These are phyloP conservation scores for Colletotrichum trifolii DNA, from an alignment of 2,329 filamentous ascomycete genomes.

Conservation along the genomic window DNA sequence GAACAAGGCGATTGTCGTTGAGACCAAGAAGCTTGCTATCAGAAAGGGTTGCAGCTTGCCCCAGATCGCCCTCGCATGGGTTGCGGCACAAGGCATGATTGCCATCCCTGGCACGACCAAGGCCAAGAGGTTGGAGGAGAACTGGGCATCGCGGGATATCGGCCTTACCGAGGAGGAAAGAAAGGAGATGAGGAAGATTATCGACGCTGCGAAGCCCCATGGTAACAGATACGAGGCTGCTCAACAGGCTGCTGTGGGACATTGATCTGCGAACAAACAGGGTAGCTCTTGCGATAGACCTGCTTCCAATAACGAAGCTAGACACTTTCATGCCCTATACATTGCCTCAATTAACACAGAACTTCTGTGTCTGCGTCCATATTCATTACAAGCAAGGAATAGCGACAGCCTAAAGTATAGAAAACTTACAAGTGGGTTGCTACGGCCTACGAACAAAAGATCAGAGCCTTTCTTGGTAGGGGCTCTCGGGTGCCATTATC, in stretches of 20 bases:
- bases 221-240: conserved; percentile 47
- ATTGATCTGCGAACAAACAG: conserved; percentile 5
- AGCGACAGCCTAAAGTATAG: too few relatives aligned
- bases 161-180: conserved; percentile 51
- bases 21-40: conserved; percentile 52
- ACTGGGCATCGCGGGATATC: conserved; percentile 50
- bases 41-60: conserved; percentile 47
- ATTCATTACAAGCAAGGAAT: too few relatives aligned
- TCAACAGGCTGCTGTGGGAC: conserved; percentile 33
- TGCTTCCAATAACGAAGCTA: too few relatives aligned
- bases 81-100: conserved; percentile 53
- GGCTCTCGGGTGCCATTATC: too few relatives aligned
- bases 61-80: conserved; percentile 54
- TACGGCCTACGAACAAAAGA: too few relatives aligned
- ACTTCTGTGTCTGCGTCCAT: too few relatives aligned
- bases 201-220: conserved; percentile 50
- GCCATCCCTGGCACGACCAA: conserved; percentile 59
- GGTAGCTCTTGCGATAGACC: too few relatives aligned
- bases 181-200: conserved; percentile 50
- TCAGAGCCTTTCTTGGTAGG: too few relatives aligned
- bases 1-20: conserved; percentile 53
- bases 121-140: conserved; percentile 50
- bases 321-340: too few relatives aligned
- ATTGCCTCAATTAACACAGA: too few relatives aligned
- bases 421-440: too few relatives aligned